Base-by-base conservation (phyloP, 495 filamentous ascomycete species). In the Talaromyces ruber region DNA sequence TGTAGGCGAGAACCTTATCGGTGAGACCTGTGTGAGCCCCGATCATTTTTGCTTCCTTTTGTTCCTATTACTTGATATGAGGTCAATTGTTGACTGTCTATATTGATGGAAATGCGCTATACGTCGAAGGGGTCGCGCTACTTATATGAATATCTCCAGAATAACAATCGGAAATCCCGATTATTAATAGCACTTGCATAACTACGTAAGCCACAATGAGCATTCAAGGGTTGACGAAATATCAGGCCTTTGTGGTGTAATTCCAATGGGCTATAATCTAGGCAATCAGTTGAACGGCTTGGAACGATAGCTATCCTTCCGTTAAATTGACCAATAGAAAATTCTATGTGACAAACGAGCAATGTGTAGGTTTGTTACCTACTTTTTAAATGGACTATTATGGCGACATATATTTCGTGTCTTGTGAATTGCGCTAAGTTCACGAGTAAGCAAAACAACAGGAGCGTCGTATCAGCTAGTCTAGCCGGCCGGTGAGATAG, bases 11-110 rank as follows among this genome's bases (percentile, higher is more conserved):
- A 16, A 66, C 62, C 7, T 62, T 47, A 29, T 55, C n/a, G 14
- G 61, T 66, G 45, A 65, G 45, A 45, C 63, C 66, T 32, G 62
- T 66, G 9, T 63, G 67, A 30, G 63, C 60, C 25, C 45, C 57
- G 53, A 57, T 59, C 58, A 66, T 64, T 43, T 59, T 61, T 50
- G 22, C 16, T 50, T 53, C 6, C 43, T 65, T 12, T 45, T 37
- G n/a, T 50, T 60, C 11, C 30, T 54, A 34, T 14, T 58, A 43
- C 43, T 55, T 47, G 4, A 14, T 47, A n/a, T n/a, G n/a, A n/a
- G n/a, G n/a, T n/a, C n/a, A n/a, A n/a, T n/a, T n/a, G 16, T 16
- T 16, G 56, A 59, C 30, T 6, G 16, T 59, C 56, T 37, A 30
- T 6, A 26, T 30, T 34, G 7, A 39, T 26, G 12, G 6, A 30